Evolutionary conservation across 2,329 filamentous ascomycete genomes (phyloP), one percentile per base, ranked within the genome.

Genomic region (Cladosporium sp.): DNA sequence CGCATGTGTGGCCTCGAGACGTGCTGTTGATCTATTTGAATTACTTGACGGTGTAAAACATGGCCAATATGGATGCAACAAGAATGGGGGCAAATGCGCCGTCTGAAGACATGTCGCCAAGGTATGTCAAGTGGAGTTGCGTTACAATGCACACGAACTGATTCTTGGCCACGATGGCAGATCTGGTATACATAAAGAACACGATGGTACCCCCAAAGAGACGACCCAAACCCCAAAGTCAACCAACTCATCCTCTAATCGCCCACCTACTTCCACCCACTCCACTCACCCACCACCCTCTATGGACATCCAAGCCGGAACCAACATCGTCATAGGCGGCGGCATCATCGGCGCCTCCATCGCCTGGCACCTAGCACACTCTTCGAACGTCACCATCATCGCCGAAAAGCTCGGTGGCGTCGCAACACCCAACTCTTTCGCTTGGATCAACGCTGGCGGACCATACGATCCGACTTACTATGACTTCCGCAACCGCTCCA

Each of bases 401-500:
- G 60, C 60, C 31, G 49, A 55, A 8, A 56, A 63, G 14, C 23
- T 63, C 16, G 60, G 60, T 4, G 55, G 62, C 37, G 53, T 64
- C 29, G 62, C 62, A 26, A 59, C 55, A 1, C 62, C 55, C 35
- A 64, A 64, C 53, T 44, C 29, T 12, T 64, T 64, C 40, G 53
- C 62, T 6, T 58, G 52, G 55, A 64, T 64, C 52, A 59, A 64
- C 37, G 31, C 60, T 2, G 60, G 26, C 10, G 23, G 33, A 23
- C 23, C 33, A 14, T 35, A 21, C 18, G 31, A 40, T 7, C 28
- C 18, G 7, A 21, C 50, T 5, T 63, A 63, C 50, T 63, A 63
- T 44, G 60, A 63, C 14, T 63, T 63, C 60, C 60, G 60, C 16
- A 35, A 63, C 12, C 60, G 60, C 50, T 63, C 60, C 11, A 56